phyloP scores from a whole-genome alignment of 345 rosid genomes.

The Orychophragmus violaceus region DNA sequence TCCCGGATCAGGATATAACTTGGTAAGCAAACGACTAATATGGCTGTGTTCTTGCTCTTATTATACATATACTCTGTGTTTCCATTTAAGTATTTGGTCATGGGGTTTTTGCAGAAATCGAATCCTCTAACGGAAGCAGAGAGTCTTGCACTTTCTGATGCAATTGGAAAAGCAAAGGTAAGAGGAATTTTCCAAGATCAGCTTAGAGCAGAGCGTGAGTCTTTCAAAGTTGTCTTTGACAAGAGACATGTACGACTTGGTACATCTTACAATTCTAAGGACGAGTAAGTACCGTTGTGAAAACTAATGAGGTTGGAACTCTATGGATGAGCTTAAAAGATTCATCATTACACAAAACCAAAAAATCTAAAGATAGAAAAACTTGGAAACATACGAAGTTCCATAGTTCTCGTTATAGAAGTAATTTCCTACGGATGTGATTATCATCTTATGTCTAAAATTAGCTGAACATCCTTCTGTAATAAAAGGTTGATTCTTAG shows the following conservation, averaged over 20 bases:
- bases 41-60: background rate
- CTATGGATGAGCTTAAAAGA: slow-evolving; percentile 6
- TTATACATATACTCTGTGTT: background rate
- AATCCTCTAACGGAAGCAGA: slow-evolving; percentile 58
- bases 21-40: slow-evolving; percentile 41
- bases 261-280: slow-evolving; percentile 44
- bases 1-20: slow-evolving; percentile 86
- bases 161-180: slow-evolving; percentile 40
- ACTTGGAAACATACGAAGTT: background rate
- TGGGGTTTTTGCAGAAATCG: slow-evolving; percentile 45
- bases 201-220: slow-evolving; percentile 73
- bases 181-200: slow-evolving; percentile 67
- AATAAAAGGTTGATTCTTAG: slow-evolving; percentile 11
- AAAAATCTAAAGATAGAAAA: slow-evolving; percentile 18
- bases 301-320: background rate
- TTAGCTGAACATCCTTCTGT: background rate
- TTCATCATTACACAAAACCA: background rate
- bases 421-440: slow-evolving; percentile 18
- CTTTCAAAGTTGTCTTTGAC: slow-evolving; percentile 81
- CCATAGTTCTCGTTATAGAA: slow-evolving; percentile 9
- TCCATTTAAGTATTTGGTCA: background rate
- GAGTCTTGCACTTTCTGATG: slow-evolving; percentile 21
- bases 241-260: slow-evolving; percentile 44
- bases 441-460: background rate
- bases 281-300: slow-evolving; percentile 29